Evolutionary conservation across 805 yeast species (phyloP).

Genomic region (Naumovozyma baii): DNA sequence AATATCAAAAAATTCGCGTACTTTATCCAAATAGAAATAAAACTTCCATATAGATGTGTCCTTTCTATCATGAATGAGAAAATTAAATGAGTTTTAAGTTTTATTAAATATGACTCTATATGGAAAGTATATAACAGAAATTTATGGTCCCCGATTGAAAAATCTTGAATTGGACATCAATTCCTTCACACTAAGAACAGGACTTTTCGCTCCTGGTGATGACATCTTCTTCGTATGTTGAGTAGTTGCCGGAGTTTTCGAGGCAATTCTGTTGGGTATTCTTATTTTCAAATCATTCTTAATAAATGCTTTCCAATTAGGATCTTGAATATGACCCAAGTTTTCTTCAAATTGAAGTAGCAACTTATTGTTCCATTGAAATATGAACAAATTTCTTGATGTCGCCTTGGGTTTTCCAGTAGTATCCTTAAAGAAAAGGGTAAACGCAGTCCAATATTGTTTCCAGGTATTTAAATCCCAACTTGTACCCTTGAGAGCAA

Average conservation of each 20-base stretch:
- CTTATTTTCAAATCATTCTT: conserved; percentile 16
- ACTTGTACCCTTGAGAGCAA: conserved; percentile 22
- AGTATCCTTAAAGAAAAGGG: conserved; percentile 5
- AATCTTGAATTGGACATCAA: conserved; percentile 15
- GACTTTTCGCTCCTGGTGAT: not conserved
- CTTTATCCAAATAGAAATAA: too few species aligned
- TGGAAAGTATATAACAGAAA: too few species aligned
- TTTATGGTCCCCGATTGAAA: conserved; percentile 13
- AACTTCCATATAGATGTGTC: too few species aligned
- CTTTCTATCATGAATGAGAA: too few species aligned
- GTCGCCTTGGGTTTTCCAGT: conserved; percentile 1
- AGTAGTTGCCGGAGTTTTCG: not conserved
- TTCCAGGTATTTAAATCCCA: conserved; percentile 29
- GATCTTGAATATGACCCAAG: conserved; percentile 19
- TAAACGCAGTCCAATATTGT: conserved; percentile 18
- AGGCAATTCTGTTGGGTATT: conserved; percentile 7
- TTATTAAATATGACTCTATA: too few species aligned
- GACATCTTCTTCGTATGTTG: not conserved
- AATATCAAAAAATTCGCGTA: too few species aligned
- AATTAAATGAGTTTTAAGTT: too few species aligned
- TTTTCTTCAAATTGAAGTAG: conserved; percentile 9
- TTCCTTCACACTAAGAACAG: conserved; percentile 8
- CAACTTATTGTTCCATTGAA: conserved; percentile 14
- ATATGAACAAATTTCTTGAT: conserved; percentile 11
- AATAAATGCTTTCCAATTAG: conserved; percentile 25